Evolutionary conservation across 192 early-diverging fungal genomes (phyloP), one percentile per base, ranked within the genome.

Genomic region (Gaertneriomyces sp.): DNA sequence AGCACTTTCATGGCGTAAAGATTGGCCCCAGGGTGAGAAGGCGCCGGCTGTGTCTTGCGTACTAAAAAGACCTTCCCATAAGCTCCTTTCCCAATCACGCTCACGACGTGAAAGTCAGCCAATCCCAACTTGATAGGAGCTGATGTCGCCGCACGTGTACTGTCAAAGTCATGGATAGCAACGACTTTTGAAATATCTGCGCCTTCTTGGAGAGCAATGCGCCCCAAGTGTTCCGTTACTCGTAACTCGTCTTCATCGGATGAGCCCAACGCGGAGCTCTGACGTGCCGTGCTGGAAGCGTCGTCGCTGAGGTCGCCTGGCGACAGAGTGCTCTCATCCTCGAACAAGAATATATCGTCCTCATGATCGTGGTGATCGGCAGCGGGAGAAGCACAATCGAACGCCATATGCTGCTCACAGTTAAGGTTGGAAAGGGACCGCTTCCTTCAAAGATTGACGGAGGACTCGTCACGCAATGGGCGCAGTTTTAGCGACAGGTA

Each of bases 1-100:
- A 97, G 79, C 4, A 94, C 91, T 76, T 97, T 97, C 94, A 95
- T 95, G 20, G 94, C 94, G 71, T 89, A 94, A 39, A 76, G 50
- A 14, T 67, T 51, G 58, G 41, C 73, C 25, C 25, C 45, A 6
- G 11, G 20, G 10, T 59, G 16, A 5, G 25, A 66, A 6, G n/a
- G 38, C 1, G 20, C 42, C 9, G 12, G 20, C 20, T 42, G 45
- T 7, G 42, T 45, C 73, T 93, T 86, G 56, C 84, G 85, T 4
- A 94, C 90, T 49, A 94, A 74, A 58, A 89, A 91, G 9, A 75
- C 90, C 64, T 90, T 91, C 40, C 91, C 93, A 71, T 91, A 96
- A 12, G 75, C 88, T 20, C 88, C 88, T 62, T 87, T 84, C 11
- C 88, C 88, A 73, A 90, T 86, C 43, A 87, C 77, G 53, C 68